Percentiles rank a stretch among this genome's conserved stretches.
Evolutionary conservation across 176 grass and related monocot genomes (phyloP).

Genomic region (Triticum urartu): DNA sequence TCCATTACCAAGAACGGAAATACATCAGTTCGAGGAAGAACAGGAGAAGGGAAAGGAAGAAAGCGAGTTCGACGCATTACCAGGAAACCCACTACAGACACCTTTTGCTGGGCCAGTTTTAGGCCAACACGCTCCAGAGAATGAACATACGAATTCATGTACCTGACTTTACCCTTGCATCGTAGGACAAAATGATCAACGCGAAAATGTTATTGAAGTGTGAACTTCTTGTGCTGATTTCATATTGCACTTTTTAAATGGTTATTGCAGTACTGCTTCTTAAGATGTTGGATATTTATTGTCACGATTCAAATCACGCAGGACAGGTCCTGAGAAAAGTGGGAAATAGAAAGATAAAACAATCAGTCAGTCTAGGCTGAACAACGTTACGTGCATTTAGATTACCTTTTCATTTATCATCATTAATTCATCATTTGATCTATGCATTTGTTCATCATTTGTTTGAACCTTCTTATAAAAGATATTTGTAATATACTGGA

Average conservation of each 20-base stretch:
- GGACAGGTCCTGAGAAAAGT: neutral
- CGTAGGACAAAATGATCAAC: too few relatives aligned
- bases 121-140: neutral
- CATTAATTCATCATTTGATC: neutral
- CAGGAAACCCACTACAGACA: too few relatives aligned
- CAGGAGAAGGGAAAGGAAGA: too few relatives aligned
- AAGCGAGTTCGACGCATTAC: too few relatives aligned
- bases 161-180: too few relatives aligned
- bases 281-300: neutral
- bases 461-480: too few relatives aligned
- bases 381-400: constrained; percentile 18
- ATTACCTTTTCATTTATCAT: constrained; percentile 3
- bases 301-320: neutral
- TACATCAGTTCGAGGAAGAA: too few relatives aligned
- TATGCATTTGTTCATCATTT: neutral
- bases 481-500: neutral
- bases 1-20: too few relatives aligned
- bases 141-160: neutral
- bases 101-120: neutral
- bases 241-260: neutral
- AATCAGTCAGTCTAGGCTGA: neutral
- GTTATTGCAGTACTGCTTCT: neutral
- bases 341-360: neutral
- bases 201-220: too few relatives aligned
- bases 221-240: neutral